Evolutionary conservation across 2,329 filamentous ascomycete genomes (phyloP).

Genomic region (Harringtonia aguacate): DNA sequence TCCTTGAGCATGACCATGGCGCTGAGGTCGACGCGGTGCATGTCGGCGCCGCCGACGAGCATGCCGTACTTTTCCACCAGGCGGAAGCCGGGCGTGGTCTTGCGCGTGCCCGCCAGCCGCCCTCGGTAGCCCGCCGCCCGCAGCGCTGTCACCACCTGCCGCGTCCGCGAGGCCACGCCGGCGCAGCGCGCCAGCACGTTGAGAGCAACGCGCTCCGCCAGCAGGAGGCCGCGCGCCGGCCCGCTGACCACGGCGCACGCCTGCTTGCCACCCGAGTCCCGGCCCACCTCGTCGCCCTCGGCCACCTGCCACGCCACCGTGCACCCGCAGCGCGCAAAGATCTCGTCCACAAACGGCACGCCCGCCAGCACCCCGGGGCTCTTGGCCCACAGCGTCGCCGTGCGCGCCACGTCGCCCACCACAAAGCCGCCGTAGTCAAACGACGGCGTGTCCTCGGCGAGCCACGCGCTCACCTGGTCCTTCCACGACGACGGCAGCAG

Average conservation of each 20-base stretch:
- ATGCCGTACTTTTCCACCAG: conserved; percentile 98
- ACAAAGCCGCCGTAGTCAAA: conserved; percentile 98
- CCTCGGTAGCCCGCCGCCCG: conserved; percentile 65
- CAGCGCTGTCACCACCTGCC: conserved; percentile 42
- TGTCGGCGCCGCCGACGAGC: conserved; percentile 84
- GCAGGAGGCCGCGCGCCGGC: conserved; percentile 66
- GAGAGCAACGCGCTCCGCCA: conserved; percentile 88
- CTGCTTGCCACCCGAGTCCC: conserved; percentile 27
- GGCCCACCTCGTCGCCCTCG: conserved; percentile 61
- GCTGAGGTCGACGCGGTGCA: conserved; percentile 81
- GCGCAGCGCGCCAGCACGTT: conserved; percentile 88
- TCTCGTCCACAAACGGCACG: conserved; percentile 89
- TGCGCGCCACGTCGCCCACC: conserved; percentile 59
- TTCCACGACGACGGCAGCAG: conserved; percentile 83
- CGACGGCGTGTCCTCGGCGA: conserved; percentile 90
- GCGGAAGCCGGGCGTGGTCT: conserved; percentile 92
- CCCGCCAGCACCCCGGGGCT: conserved; percentile 77
- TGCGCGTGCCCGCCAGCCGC: conserved; percentile 84
- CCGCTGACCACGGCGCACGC: conserved; percentile 74
- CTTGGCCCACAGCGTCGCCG: conserved; percentile 59
- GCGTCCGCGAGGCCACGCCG: conserved; percentile 68
- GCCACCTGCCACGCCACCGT: conserved; percentile 76
- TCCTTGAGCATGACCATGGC: conserved; percentile 99
- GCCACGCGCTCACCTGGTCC: conserved; percentile 68
- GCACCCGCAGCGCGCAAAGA: conserved; percentile 84